phyloP scores from a whole-genome alignment of 495 filamentous ascomycete genomes.

The Aspergillus asperescens region DNA sequence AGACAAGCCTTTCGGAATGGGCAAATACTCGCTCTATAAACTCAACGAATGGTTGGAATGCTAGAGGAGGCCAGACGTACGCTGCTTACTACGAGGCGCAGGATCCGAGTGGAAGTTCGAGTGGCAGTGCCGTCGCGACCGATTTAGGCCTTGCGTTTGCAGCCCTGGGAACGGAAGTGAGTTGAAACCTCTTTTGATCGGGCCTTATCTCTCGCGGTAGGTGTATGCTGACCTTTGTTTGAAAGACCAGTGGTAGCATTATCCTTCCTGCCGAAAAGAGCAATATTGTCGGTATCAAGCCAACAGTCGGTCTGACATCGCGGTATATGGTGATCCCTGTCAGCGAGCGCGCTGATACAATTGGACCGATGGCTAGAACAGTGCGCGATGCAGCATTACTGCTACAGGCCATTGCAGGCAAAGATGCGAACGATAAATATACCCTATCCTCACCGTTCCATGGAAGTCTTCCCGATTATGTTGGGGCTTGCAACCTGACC shows the following conservation, averaged over 20 bases:
- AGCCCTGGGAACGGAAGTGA: conserved; percentile 46
- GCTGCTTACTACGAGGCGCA: conserved; percentile 47
- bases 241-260: conserved; percentile 48
- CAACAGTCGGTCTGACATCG: conserved; percentile 64
- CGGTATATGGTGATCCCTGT: conserved; percentile 58
- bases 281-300: conserved; percentile 58
- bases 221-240: conserved; percentile 2
- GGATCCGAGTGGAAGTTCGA: conserved; percentile 51
- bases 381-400: conserved; percentile 65
- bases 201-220: neutral
- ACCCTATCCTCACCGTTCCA: conserved; percentile 47
- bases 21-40: conserved; percentile 47
- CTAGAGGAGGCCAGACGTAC: conserved; percentile 46
- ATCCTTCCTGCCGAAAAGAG: conserved; percentile 51
- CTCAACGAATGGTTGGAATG: conserved; percentile 51
- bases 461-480: conserved; percentile 43
- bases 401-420: conserved; percentile 56
- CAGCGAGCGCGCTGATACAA: conserved; percentile 57
- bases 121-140: conserved; percentile 46
- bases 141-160: conserved; percentile 47
- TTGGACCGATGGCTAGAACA: conserved; percentile 59
- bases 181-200: conserved; percentile 11
- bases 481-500: conserved; percentile 44
- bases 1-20: conserved; percentile 53
- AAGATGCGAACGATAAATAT: conserved; percentile 45